Percentiles rank a stretch among this genome's conserved stretches.
These are phyloP conservation scores for Triticum timopheevii DNA, from an alignment of 176 grass and related monocot species.

Conservation along the genomic window DNA sequence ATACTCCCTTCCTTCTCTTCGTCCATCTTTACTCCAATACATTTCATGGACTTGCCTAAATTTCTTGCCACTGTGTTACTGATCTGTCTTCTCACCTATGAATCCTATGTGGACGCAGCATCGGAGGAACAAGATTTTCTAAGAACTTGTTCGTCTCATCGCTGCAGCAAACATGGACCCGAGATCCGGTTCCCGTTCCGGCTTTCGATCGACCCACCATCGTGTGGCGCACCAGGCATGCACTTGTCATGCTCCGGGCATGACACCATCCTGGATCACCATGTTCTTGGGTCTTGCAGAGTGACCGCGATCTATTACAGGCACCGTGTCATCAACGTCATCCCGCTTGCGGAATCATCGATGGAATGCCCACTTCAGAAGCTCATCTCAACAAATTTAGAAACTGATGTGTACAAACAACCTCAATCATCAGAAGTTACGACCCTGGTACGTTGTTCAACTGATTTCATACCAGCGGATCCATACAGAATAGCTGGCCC, in stretches of 20 bases:
- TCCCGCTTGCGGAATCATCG: not conserved
- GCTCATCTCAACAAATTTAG: not conserved
- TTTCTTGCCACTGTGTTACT: not conserved
- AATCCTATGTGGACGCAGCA: not conserved
- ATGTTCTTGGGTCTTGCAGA: no score
- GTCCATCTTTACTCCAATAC: not conserved
- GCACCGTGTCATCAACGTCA: not conserved
- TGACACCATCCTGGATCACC: no score
- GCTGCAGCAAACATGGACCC: not conserved
- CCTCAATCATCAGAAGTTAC: not conserved
- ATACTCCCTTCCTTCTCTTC: no score
- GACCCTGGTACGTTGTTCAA: slow-evolving; percentile 35
- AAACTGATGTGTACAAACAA: slow-evolving; percentile 22
- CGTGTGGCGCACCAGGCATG: not conserved
- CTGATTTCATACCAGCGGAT: not conserved
- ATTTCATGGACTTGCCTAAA: not conserved
- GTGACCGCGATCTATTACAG: slow-evolving; percentile 25
- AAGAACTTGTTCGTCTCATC: not conserved
- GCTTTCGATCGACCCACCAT: not conserved
- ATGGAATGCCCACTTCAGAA: slow-evolving; percentile 38
- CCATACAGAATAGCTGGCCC: no score
- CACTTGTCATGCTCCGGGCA: no score
- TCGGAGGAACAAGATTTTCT: slow-evolving; percentile 10
- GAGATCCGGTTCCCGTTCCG: not conserved
- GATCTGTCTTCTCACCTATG: not conserved